Base-by-base conservation (phyloP, 768 basidiomycete species). In the Macrolepiota dolichaula region DNA sequence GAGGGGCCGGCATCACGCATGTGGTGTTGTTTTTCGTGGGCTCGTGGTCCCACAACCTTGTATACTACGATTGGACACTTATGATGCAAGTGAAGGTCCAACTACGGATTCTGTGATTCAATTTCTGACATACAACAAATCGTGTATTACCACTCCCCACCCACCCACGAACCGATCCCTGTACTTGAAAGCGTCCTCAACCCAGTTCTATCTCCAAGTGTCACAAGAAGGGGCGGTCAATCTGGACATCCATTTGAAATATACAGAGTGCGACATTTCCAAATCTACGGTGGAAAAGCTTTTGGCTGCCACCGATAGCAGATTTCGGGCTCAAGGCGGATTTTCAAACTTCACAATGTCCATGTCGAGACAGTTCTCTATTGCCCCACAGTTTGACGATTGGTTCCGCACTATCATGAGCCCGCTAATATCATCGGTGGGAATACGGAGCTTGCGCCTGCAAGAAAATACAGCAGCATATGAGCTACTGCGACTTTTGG, bases 21-120 rank as follows among this genome's bases (percentile, higher is more conserved):
- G 59, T 13, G 59, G 59, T 24, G 5, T 19, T 37, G 29, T 53
- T 17, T 60, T 60, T 37, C 59, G 59, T 3, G 38, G 29, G 15
- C 59, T 60, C n/a, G 27, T 36, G 29, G 46, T 60, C 17, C 59
- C 59, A 1, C 9, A 38, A 15, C 46, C 59, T 17, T 60, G 59
- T 27, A 32, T 47, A 25, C 22, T 60, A 13, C 29, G 51, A 29
- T 4, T 60, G 19, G 40, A 40, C 2, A 54, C 51, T 35, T 35
- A 53, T 46, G 51, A 60, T 27, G 44, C 42, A 1, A 37, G 11
- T 29, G 42, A 19, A 19, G 59, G 51, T 13, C 59, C 37, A 19
- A 53, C 51, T 15, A 37, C 54, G 6, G 51, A 60, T 13, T 51
- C 38, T 5, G 19, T 60, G 4, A 32, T 53, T 9, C 15, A 17